Evolutionary conservation across 1,284 basidiomycete species (phyloP), one percentile per base, ranked within the genome.

Genomic region (Rhizopogon parksii): DNA sequence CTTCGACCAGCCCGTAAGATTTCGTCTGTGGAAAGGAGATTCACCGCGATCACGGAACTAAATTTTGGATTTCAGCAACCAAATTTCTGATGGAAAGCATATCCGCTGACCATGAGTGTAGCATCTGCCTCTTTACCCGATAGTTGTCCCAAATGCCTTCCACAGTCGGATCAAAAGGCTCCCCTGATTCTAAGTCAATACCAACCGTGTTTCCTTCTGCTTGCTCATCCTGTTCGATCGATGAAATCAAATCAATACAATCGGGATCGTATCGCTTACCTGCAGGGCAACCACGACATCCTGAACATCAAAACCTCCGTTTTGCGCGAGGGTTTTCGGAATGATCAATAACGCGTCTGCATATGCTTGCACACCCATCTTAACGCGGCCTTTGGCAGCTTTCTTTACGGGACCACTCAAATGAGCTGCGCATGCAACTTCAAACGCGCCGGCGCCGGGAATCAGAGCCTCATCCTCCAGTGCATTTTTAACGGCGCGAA

Each of bases 91-190:
- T 34, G 4, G 42, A 45, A 45, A 32, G 32, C 49, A 46, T 46
- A 48, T 46, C 47, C 39, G 67, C 83, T 66, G 61, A 92, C 91
- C 90, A 91, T 63, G 91, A 95, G 67, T 99, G 95, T 52, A 99
- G 73, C 93, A 99, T 96, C 66, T 99, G 96, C 56, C 95, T 78
- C 76, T 99, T 99, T 55, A 99, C 96, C 54, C 96, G 79, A 70
- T 97, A 99, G 72, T 99, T 99, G 70, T 99, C 96, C 95, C 95
- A 99, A 15, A 99, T 85, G 36, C 96, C 96, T 64, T 93, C 88
- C 3, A 91, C 85, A 12, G 91, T 88, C 5, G 96, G 95, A 66
- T 99, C 95, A 66, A 96, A 91, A 3, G 95, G 94, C 68, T 98
- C 94, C 52, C 96, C 96, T 27, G 92, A 91, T 66, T 92, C 77